phyloP scores from a whole-genome alignment of 192 early-diverging fungal genomes.

The Coemansia sp. region DNA sequence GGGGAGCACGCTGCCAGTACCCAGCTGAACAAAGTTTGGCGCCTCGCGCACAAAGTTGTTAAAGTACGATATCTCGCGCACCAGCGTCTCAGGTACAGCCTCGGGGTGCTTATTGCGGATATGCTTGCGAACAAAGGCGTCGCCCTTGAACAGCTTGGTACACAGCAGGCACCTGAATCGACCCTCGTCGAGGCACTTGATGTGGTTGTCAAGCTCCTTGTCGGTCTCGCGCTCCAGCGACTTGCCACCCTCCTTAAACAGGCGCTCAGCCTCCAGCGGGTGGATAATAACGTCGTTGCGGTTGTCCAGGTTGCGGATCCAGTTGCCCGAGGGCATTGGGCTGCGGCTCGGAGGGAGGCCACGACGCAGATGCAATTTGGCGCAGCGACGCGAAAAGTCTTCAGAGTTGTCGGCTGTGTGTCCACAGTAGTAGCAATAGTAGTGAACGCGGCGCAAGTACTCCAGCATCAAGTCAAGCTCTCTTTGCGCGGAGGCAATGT shows the following conservation, averaged over 20 bases:
- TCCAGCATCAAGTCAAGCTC: constrained; percentile 80
- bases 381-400: constrained; percentile 82
- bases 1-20: constrained; percentile 39
- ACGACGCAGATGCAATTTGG: constrained; percentile 61
- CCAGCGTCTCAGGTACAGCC: constrained; percentile 58
- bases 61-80: constrained; percentile 74
- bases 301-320: constrained; percentile 52
- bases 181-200: constrained; percentile 65
- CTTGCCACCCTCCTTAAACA: constrained; percentile 56
- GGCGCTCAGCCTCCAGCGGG: constrained; percentile 53
- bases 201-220: constrained; percentile 43
- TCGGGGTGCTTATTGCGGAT: constrained; percentile 88
- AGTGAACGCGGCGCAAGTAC: constrained; percentile 89
- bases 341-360: constrained; percentile 28
- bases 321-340: constrained; percentile 51
- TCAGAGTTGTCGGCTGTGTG: constrained; percentile 80
- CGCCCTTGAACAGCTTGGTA: constrained; percentile 92
- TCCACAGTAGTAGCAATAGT: constrained; percentile 96
- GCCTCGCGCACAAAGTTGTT: constrained; percentile 91
- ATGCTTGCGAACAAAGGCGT: constrained; percentile 94
- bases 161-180: constrained; percentile 91
- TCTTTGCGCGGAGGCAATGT: constrained; percentile 25
- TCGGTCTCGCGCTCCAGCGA: constrained; percentile 56
- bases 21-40: constrained; percentile 69
- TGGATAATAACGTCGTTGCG: constrained; percentile 59